These are phyloP conservation scores for Tillandsia fasciculata DNA, from an alignment of 176 grass and related monocot genomes.

Conservation along the genomic window DNA sequence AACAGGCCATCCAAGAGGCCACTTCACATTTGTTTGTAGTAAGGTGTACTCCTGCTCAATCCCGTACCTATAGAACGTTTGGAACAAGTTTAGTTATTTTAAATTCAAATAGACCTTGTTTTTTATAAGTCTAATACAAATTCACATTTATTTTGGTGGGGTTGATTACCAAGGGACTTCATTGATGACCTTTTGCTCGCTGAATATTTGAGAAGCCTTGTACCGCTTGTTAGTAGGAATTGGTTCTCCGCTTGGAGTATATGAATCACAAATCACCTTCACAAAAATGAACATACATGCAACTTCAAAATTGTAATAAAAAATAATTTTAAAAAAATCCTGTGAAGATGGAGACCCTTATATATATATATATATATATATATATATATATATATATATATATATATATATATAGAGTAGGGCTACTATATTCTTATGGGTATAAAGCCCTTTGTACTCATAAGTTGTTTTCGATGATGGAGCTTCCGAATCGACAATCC, in stretches of 20 bases:
- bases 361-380: too few species aligned
- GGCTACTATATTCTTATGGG: too few species aligned
- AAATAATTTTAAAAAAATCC: too few species aligned
- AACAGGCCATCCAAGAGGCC: slow-evolving; percentile 99
- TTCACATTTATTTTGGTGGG: background rate
- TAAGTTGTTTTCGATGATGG: too few species aligned
- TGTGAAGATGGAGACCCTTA: too few species aligned
- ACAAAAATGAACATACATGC: background rate
- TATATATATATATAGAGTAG: too few species aligned
- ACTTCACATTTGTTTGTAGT: slow-evolving; percentile 72
- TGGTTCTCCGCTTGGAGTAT: slow-evolving; percentile 59
- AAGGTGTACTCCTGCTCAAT: slow-evolving; percentile 99
- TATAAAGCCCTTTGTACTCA: too few species aligned
- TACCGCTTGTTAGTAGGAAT: slow-evolving; percentile 75
- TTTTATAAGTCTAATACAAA: too few species aligned
- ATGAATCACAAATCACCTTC: slow-evolving; percentile 76
- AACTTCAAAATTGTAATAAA: background rate
- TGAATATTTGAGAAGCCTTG: slow-evolving; percentile 69
- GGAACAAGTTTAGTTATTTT: background rate
- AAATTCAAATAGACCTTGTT: background rate
- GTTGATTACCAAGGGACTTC: slow-evolving; percentile 79
- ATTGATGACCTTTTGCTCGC: slow-evolving; percentile 53
- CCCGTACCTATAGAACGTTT: slow-evolving; percentile 55
- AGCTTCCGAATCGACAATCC: too few species aligned
- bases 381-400: too few species aligned